phyloP scores from a whole-genome alignment of 2,329 filamentous ascomycete genomes.

The Akanthomyces muscarius region DNA sequence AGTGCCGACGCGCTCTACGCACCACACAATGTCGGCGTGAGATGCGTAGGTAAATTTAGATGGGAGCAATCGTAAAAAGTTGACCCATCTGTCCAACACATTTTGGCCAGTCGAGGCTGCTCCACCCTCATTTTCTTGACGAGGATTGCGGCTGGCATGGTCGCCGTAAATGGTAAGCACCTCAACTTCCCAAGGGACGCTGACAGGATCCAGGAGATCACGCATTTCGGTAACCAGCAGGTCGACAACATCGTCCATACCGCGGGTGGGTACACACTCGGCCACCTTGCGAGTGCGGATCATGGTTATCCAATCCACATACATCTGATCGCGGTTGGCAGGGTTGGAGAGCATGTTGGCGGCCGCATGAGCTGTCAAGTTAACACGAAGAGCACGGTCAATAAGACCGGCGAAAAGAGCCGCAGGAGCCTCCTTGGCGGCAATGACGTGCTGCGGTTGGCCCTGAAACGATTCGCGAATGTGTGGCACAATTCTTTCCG shows the following conservation, averaged over 20 bases:
- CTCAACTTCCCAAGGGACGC: constrained; percentile 62
- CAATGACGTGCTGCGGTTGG: constrained; percentile 78
- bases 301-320: constrained; percentile 77
- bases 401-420: constrained; percentile 83
- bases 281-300: constrained; percentile 60
- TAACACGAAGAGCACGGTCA: constrained; percentile 83
- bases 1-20: constrained; percentile 70
- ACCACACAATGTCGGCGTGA: constrained; percentile 69
- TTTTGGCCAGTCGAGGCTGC: constrained; percentile 48
- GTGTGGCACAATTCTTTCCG: constrained; percentile 73
- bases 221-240: constrained; percentile 64
- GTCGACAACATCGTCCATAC: constrained; percentile 63
- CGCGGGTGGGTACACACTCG: constrained; percentile 58
- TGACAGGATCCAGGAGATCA: constrained; percentile 64
- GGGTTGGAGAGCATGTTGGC: constrained; percentile 88
- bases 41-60: constrained; percentile 69
- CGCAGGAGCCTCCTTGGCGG: constrained; percentile 83
- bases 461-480: constrained; percentile 81
- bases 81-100: constrained; percentile 74
- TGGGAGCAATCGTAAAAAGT: constrained; percentile 66
- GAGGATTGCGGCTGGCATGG: constrained; percentile 45
- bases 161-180: constrained; percentile 58
- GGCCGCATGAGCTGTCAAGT: constrained; percentile 87
- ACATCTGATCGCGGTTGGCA: constrained; percentile 92
- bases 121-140: constrained; percentile 27